Conservation (phyloP, 495 filamentous ascomycete genomes). For the Podospora sp. region DNA sequence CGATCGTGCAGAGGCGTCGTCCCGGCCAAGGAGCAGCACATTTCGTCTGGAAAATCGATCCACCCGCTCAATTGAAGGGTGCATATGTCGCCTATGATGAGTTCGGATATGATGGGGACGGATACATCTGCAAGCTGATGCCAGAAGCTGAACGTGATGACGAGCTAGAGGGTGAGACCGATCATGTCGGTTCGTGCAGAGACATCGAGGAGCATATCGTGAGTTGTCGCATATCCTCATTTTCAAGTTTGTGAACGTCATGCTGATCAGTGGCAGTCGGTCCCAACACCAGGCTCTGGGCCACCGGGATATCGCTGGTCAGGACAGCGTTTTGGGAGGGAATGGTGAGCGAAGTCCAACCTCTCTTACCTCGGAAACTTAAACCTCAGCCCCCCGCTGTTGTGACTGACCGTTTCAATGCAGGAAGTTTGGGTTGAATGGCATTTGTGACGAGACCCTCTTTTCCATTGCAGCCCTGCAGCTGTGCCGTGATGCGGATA, state of each 20-base stretch:
- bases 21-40: too few relatives aligned
- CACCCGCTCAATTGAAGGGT: background rate
- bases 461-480: conserved; percentile 1
- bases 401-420: background rate
- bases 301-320: background rate
- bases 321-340: conserved; percentile 4
- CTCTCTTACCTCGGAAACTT: background rate
- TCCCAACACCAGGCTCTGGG: background rate
- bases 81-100: background rate
- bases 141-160: background rate
- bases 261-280: background rate
- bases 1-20: too few relatives aligned
- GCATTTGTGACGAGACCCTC: background rate
- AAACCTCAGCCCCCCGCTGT: background rate
- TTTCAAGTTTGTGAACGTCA: background rate
- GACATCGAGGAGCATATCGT: conserved; percentile 8
- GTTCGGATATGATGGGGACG: conserved; percentile 2
- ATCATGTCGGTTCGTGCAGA: background rate
- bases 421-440: conserved; percentile 6
- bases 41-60: too few relatives aligned
- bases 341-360: background rate
- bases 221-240: too few relatives aligned
- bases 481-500: background rate
- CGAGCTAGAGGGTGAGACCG: background rate
- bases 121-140: background rate